Base-by-base conservation (phyloP, 1,139 yeast species). In the Blastobotrys apis region DNA sequence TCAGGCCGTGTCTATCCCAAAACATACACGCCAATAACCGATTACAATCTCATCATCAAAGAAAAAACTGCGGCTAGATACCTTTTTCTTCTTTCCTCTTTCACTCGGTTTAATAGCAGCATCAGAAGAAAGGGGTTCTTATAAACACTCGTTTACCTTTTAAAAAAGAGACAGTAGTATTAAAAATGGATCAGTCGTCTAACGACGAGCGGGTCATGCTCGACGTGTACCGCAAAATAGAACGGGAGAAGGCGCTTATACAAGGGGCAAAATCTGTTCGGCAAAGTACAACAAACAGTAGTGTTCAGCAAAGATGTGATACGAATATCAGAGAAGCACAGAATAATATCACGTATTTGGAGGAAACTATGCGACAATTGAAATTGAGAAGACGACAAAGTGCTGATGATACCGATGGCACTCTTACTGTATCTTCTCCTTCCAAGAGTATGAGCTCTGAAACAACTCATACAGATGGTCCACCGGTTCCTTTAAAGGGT, bases 281-380 rank as follows among this genome's bases (percentile, higher is more conserved):
- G 62, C 80, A 79, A 61, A 81, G 80, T 53, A 86, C 97, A 17
- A 66, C 72, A 52, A 92, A 92, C 64, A 72, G 82, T 17, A 80
- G 78, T 53, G 96, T 90, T 40, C 88, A 90, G 56, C 95, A 87
- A 60, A 80, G 84, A 62, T 90, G 97, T 70, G 90, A 87, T 65
- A 81, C 90, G 30, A 87, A 83, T 58, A 88, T 92, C 55, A 73
- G 94, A 51, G 97, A 92, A 58, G 90, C 97, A 2, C 90, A 87
- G 59, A 81, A 86, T 52, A 90, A 90, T 65, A 84, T 92, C 53
- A 92, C 86, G 55, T 92, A 90, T 57, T 74, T 92, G 51, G 84
- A 83, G 58, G 86, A 85, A 47, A 81, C 92, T 5, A 71, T 92
- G 58, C 72, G 74, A 41, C 84, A 84, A 54, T 68, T 88, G 45